A percentile compares a stretch with the other conserved stretches of the same genome.
Evolutionary conservation across 805 yeast species (phyloP).

Genomic region (Sungouiozyma ichnusensis): DNA sequence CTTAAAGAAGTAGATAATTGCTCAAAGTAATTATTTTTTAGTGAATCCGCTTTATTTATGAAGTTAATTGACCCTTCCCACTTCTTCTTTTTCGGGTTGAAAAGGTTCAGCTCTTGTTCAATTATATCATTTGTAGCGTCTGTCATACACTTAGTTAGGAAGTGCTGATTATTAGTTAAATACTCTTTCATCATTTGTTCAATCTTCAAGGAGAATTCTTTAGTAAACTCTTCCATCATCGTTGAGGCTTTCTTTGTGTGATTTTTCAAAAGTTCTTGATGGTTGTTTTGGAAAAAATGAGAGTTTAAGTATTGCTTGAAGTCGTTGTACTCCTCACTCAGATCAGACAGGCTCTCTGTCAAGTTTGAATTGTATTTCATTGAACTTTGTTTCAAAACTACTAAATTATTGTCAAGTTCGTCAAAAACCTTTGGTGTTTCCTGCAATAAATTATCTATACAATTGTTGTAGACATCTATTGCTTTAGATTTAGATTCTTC

Average conservation of each 20-base stretch:
- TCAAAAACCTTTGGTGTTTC: constrained; percentile 18
- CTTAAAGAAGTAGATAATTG: constrained; percentile 12
- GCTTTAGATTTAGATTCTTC: constrained; percentile 12
- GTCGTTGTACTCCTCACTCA: constrained; percentile 25
- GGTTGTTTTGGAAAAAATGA: constrained; percentile 23
- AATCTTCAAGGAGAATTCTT: constrained; percentile 13
- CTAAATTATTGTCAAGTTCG: constrained; percentile 12
- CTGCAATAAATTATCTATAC: constrained; percentile 14
- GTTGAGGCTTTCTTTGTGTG: constrained; percentile 19
- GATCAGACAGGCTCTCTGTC: constrained; percentile 21
- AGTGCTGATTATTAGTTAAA: constrained; percentile 15
- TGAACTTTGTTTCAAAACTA: constrained; percentile 10
- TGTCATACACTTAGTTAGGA: constrained; percentile 19
- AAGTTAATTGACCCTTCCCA: constrained; percentile 25
- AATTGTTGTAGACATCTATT: constrained; percentile 16
- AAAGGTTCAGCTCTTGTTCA: constrained; percentile 20
- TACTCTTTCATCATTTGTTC: constrained; percentile 17
- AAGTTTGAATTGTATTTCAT: constrained; percentile 12
- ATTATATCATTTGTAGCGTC: constrained; percentile 22
- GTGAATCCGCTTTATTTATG: constrained; percentile 27
- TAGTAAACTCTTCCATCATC: constrained; percentile 17
- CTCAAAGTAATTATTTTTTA: constrained; percentile 17
- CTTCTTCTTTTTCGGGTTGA: constrained; percentile 22
- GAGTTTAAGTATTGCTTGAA: constrained; percentile 23
- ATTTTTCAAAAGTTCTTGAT: constrained; percentile 15